Percentiles rank a stretch among this genome's conserved stretches.
phyloP scores from a whole-genome alignment of 306 rosid species.

The Datisca glomerata region DNA sequence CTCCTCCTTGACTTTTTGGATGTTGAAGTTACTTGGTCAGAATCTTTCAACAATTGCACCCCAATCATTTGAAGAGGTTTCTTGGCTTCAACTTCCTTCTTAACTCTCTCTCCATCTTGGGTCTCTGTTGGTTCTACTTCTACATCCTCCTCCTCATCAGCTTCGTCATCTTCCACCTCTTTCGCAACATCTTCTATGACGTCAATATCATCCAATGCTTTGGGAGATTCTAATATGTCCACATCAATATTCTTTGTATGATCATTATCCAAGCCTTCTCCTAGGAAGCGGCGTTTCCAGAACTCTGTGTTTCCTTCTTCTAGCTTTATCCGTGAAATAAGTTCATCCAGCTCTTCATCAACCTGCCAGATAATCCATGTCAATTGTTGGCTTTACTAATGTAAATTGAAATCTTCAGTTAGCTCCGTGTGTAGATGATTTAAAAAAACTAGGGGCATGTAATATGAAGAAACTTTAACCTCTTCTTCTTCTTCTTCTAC shows the following conservation, averaged over 20 bases:
- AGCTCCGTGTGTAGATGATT: too few relatives aligned
- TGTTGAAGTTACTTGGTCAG: conserved; percentile 35
- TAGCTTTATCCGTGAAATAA: conserved; percentile 68
- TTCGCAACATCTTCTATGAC: conserved; percentile 43
- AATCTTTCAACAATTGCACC: conserved; percentile 79
- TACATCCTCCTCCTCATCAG: conserved; percentile 54
- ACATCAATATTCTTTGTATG: conserved; percentile 26
- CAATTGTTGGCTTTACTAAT: background rate
- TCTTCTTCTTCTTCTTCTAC: conserved; percentile 90
- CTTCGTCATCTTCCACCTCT: conserved; percentile 73
- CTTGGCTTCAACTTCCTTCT: conserved; percentile 74
- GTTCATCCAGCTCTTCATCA: conserved; percentile 86
- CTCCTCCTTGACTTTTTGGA: conserved; percentile 57
- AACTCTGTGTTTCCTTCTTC: conserved; percentile 89
- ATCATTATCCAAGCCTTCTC: conserved; percentile 51
- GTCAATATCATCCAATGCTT: conserved; percentile 42
- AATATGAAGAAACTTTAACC: conserved; percentile 26
- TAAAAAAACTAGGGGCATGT: background rate
- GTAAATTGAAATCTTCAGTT: too few relatives aligned
- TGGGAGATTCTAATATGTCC: conserved; percentile 29
- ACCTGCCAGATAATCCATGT: conserved; percentile 33
- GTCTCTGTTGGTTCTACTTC: conserved; percentile 61
- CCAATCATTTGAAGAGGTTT: conserved; percentile 97
- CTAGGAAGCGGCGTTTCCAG: conserved; percentile 88
- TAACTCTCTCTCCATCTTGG: conserved; percentile 68